phyloP scores from a whole-genome alignment of 331 rosid species.

The Quercus lobata region DNA sequence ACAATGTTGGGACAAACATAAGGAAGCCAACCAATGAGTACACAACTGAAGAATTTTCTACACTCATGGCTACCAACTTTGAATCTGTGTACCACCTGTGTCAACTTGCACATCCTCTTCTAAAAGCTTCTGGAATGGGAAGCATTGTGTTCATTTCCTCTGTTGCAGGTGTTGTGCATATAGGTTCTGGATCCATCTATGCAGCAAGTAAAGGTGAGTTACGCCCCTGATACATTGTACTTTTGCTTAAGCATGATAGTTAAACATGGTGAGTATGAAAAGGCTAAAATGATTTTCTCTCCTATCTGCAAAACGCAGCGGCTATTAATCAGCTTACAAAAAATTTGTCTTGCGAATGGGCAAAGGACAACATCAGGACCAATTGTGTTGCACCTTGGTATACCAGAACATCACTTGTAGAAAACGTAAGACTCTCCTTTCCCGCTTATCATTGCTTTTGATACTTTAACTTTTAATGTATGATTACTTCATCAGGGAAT shows the following conservation, averaged over 20 bases:
- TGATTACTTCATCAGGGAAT: background rate
- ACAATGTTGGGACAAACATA: constrained; percentile 81
- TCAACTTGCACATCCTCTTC: constrained; percentile 74
- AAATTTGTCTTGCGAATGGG: constrained; percentile 60
- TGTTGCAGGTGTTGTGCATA: constrained; percentile 21
- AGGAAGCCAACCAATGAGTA: constrained; percentile 76
- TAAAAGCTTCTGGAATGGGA: constrained; percentile 77
- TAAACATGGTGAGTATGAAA: background rate
- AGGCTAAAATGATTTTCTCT: background rate
- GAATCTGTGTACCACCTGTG: constrained; percentile 62
- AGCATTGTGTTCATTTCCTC: constrained; percentile 83
- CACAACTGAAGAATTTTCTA: constrained; percentile 58
- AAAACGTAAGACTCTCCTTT: constrained; percentile 24
- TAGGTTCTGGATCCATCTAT: constrained; percentile 43
- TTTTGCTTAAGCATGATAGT: background rate
- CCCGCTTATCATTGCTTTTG: background rate
- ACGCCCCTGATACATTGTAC: background rate
- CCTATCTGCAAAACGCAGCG: constrained; percentile 24
- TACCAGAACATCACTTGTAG: constrained; percentile 39
- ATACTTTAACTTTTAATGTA: background rate
- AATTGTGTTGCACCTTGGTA: constrained; percentile 54
- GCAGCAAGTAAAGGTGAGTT: constrained; percentile 46
- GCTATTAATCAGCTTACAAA: constrained; percentile 55
- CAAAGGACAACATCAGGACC: constrained; percentile 51
- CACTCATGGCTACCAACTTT: constrained; percentile 57